Evolutionary conservation across 2,329 filamentous ascomycete species (phyloP), one percentile per base, ranked within the genome.

Genomic region (Mycosphaerella sp.): DNA sequence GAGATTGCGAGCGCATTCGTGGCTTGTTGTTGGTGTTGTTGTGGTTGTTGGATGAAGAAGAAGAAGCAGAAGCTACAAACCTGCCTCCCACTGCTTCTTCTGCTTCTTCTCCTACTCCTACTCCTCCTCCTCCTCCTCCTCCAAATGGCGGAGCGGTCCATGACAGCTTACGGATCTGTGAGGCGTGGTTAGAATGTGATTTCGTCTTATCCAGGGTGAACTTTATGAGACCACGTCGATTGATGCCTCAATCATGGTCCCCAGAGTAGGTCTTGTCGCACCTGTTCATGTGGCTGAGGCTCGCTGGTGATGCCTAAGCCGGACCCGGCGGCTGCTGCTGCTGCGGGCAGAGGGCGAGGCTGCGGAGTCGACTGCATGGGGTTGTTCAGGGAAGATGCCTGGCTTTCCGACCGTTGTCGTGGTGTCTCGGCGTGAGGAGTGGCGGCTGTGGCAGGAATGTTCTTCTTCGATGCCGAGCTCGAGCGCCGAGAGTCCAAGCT

Each of bases 401-500:
- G 61, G 48, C 61, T 63, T 40, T 60, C 63, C 7, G 60, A 61
- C 36, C 63, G 53, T 10, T 58, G 57, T 23, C 57, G 58, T 23
- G 51, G 42, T 7, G 48, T 53, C n/a, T 57, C 55, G 4, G 49
- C 26, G 31, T 55, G 54, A 6, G 52, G 45, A 8, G 46, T 56
- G 8, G 42, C 48, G 2, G 32, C 48, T 11, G 55, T 52, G 9
- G 57, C 58, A 1, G 72, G 81, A 8, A 83, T 70, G 36, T 86
- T 85, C 68, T 89, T 91, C 72, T 87, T 91, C 54, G 88, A 95
- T 51, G 81, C 86, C 11, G 86, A 87, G 71, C 91, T 96, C 68
- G 89, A 95, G 42, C 92, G 85, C 49, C 92, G 84, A 71, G 87
- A 95, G 69, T 96, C 91, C 26, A 97, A 80, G 69, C 89, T 95